phyloP scores from a whole-genome alignment of 371 early-diverging fungal genomes.

The Phascolomyces articulosus region DNA sequence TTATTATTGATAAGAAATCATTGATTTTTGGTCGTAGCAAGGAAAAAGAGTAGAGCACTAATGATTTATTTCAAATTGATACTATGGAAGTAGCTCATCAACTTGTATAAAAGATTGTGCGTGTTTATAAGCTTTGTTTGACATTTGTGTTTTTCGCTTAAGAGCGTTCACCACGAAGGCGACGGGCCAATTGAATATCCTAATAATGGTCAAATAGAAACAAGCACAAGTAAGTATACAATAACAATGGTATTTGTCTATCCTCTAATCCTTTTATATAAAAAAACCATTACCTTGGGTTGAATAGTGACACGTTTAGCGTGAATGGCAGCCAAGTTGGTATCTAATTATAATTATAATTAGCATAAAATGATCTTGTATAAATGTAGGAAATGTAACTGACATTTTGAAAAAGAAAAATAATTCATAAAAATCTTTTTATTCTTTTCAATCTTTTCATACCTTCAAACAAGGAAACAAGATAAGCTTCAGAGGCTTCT shows the following conservation, averaged over 20 bases:
- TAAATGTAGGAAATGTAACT: no score
- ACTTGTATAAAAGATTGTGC: no score
- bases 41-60: no score
- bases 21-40: no score
- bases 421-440: neutral
- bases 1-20: no score
- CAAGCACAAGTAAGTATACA: no score
- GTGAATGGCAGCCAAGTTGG: conserved; percentile 98
- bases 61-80: no score
- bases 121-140: no score
- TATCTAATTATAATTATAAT: conserved; percentile 58
- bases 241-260: neutral
- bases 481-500: conserved; percentile 98
- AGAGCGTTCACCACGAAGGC: conserved; percentile 2
- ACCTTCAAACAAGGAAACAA: conserved; percentile 91
- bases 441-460: neutral
- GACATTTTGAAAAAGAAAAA: neutral
- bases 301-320: conserved; percentile 99
- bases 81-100: no score
- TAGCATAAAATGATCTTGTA: neutral
- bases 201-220: neutral
- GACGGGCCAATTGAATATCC: conserved; percentile 5
- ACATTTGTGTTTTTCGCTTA: neutral
- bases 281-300: conserved; percentile 85
- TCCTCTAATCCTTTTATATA: no score